Percentiles rank a stretch among this genome's conserved stretches.
Conservation (phyloP, 2,329 filamentous ascomycete species). For the Cordyceps javanica region DNA sequence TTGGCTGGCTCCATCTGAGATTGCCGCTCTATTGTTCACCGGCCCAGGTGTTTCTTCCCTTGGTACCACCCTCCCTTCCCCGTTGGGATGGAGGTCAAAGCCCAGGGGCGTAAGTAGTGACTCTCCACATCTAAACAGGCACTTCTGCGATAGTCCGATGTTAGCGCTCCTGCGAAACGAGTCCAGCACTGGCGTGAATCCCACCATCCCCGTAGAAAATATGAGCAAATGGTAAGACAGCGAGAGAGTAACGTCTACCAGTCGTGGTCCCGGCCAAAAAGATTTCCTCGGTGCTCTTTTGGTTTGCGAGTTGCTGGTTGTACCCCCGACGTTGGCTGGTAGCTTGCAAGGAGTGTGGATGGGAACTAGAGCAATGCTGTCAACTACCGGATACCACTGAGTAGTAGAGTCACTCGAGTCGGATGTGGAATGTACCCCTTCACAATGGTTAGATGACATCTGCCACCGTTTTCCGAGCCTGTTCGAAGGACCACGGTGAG, state of each 20-base stretch:
- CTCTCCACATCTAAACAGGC: neutral
- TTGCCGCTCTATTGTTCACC: neutral
- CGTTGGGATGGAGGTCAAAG: neutral
- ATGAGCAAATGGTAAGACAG: neutral
- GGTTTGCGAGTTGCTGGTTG: too few species aligned
- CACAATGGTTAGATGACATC: too few species aligned
- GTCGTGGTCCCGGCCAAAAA: too few species aligned
- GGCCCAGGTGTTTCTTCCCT: neutral
- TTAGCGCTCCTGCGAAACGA: neutral
- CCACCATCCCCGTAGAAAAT: neutral
- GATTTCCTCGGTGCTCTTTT: too few species aligned
- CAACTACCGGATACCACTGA: too few species aligned
- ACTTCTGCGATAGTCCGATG: conserved; percentile 8
- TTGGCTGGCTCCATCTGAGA: neutral
- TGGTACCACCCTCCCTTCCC: neutral
- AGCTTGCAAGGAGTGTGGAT: too few species aligned
- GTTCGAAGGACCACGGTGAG: neutral
- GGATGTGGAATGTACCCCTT: too few species aligned
- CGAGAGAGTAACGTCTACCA: too few species aligned
- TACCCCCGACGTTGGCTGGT: too few species aligned
- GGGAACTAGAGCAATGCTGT: too few species aligned
- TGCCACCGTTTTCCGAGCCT: neutral
- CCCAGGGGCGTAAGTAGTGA: neutral
- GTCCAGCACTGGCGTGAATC: neutral
- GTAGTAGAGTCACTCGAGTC: too few species aligned